A percentile compares a stretch with the other conserved stretches of the same genome.
These are phyloP conservation scores for Pigoraptor vietnamica DNA, from an alignment of 78 protist genomes.

Conservation along the genomic window DNA sequence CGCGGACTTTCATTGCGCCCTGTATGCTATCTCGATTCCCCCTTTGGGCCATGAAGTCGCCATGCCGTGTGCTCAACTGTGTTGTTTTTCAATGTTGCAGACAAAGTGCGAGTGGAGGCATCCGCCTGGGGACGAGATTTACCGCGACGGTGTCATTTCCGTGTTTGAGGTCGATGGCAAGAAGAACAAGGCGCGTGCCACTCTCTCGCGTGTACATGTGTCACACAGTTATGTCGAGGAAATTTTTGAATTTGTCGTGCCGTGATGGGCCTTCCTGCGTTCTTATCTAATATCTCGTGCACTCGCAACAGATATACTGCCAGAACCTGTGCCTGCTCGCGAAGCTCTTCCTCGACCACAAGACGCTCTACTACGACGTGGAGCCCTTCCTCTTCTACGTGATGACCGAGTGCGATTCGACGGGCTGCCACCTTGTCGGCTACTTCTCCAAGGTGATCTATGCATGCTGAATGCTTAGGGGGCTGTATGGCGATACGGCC, in stretches of 20 bases:
- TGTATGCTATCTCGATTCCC: too few species aligned
- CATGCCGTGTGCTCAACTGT: too few species aligned
- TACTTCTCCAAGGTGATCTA: constrained; percentile 68
- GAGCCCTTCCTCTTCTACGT: constrained; percentile 92
- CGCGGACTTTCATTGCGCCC: too few species aligned
- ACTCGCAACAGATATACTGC: constrained; percentile 69
- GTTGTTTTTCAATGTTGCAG: neutral
- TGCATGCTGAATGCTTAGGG: neutral
- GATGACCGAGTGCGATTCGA: constrained; percentile 70
- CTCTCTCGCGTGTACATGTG: neutral
- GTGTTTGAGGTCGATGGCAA: constrained; percentile 91
- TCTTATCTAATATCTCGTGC: too few species aligned
- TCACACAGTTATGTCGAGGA: too few species aligned
- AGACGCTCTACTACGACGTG: constrained; percentile 84
- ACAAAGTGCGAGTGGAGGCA: constrained; percentile 64
- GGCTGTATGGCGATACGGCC: too few species aligned
- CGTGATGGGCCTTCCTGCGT: too few species aligned
- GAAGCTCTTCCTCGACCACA: constrained; percentile 93
- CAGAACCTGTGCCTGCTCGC: constrained; percentile 90
- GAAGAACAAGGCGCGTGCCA: constrained; percentile 27
- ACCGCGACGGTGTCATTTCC: constrained; percentile 59
- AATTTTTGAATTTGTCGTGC: too few species aligned
- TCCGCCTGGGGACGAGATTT: constrained; percentile 96
- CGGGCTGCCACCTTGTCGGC: constrained; percentile 86
- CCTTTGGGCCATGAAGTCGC: too few species aligned